Conservation (phyloP, 768 basidiomycete species). For the Boletus rubescentipes region DNA sequence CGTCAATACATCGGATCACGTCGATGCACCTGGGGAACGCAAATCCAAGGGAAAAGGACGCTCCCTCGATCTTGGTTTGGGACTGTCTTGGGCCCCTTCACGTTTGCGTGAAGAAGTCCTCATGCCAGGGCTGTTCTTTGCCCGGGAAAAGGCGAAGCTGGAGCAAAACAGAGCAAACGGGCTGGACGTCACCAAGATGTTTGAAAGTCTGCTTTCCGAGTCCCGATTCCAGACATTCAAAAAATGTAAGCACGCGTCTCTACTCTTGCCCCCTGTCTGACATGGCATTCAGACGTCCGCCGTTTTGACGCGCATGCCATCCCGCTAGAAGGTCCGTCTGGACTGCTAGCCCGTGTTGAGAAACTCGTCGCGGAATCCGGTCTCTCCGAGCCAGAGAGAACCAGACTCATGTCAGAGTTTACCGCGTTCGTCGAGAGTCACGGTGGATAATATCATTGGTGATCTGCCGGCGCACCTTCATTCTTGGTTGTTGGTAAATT, state of each 20-base stretch:
- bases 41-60: conserved; percentile 54
- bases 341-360: conserved; percentile 65
- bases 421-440: conserved; percentile 50
- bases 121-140: conserved; percentile 39
- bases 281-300: conserved; percentile 54
- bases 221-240: conserved; percentile 47
- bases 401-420: conserved; percentile 56
- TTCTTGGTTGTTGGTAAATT: conserved; percentile 26
- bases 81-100: conserved; percentile 70
- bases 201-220: conserved; percentile 36
- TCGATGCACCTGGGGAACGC: conserved; percentile 13
- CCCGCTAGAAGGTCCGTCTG: conserved; percentile 70
- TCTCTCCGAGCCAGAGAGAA: conserved; percentile 49
- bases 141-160: conserved; percentile 29
- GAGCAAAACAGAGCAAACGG: conserved; percentile 21
- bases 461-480: conserved; percentile 5
- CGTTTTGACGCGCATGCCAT: conserved; percentile 74
- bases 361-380: conserved; percentile 52
- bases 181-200: conserved; percentile 37
- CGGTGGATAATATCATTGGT: conserved; percentile 15
- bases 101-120: conserved; percentile 67
- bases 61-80: conserved; percentile 68
- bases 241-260: conserved; percentile 66
- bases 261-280: conserved; percentile 12
- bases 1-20: conserved; percentile 27